A percentile compares a stretch with the other conserved stretches of the same genome.
Evolutionary conservation across 75 land plant species (phyloP).

Genomic region (Sequoia sempervirens): DNA sequence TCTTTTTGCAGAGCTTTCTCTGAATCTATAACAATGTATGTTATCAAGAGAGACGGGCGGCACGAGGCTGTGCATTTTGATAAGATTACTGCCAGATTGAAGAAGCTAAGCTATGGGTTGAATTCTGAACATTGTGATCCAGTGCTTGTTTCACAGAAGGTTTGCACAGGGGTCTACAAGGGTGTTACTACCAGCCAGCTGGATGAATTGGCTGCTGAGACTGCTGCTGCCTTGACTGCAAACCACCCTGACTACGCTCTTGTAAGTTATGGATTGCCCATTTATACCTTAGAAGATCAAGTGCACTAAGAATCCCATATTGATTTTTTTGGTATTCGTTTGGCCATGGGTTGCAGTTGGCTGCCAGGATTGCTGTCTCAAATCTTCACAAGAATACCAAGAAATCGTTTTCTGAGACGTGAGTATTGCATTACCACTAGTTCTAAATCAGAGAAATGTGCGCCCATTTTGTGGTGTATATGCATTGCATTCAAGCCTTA

Average conservation of each 20-base stretch:
- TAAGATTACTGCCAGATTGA: constrained; percentile 76
- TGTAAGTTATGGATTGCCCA: constrained; percentile 15
- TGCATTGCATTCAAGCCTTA: neutral
- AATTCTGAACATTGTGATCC: constrained; percentile 72
- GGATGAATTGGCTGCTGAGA: constrained; percentile 49
- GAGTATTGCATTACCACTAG: neutral
- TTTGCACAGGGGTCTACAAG: constrained; percentile 82
- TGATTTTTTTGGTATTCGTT: neutral
- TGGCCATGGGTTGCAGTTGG: constrained; percentile 20
- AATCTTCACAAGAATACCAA: constrained; percentile 51
- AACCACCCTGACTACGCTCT: constrained; percentile 51
- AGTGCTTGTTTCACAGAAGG: constrained; percentile 79
- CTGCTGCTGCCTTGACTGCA: constrained; percentile 44
- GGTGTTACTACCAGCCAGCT: constrained; percentile 92
- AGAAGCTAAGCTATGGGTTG: constrained; percentile 80
- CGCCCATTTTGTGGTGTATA: no score
- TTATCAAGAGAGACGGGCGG: constrained; percentile 78
- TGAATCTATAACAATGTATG: constrained; percentile 42
- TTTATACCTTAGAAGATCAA: neutral
- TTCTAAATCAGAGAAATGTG: neutral
- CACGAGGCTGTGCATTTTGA: constrained; percentile 79
- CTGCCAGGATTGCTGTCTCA: constrained; percentile 47
- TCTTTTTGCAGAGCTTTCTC: neutral
- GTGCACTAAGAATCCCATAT: neutral
- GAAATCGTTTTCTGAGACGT: constrained; percentile 48